A percentile compares a stretch with the other conserved stretches of the same genome.
Evolutionary conservation across 176 grass and related monocot species (phyloP).

Genomic region (Puccinellia tenuiflora): DNA sequence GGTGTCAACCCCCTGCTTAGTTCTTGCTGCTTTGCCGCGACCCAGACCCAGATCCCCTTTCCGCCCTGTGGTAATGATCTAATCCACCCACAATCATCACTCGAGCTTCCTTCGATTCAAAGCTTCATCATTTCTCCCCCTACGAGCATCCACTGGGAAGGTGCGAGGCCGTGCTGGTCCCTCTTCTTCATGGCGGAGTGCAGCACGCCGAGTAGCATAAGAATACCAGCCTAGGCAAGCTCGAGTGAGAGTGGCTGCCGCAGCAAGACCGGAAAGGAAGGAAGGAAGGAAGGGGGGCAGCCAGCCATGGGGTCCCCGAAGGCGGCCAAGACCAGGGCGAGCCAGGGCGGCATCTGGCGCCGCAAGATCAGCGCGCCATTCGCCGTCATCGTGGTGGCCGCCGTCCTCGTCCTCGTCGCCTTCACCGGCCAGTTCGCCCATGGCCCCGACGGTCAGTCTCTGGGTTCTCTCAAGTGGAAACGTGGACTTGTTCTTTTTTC

Average conservation of each 20-base stretch:
- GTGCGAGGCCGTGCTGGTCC: neutral
- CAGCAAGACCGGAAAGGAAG: neutral
- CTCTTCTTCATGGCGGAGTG: neutral
- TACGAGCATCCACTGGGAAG: neutral
- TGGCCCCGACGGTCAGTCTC: conserved; percentile 19
- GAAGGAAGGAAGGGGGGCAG: neutral
- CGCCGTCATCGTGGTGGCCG: conserved; percentile 8
- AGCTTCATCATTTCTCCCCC: neutral
- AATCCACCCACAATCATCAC: neutral
- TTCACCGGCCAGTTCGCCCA: conserved; percentile 28
- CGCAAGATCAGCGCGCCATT: conserved; percentile 26
- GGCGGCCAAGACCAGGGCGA: conserved; percentile 11
- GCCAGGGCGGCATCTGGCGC: conserved; percentile 31
- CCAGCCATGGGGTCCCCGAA: conserved; percentile 41
- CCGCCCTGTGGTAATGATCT: neutral
- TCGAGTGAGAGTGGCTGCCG: neutral
- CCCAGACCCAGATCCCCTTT: conserved; percentile 19
- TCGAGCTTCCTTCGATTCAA: neutral
- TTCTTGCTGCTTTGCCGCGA: neutral
- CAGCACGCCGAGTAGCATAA: neutral
- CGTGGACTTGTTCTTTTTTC: neutral
- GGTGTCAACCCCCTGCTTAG: neutral
- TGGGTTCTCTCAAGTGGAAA: too few species aligned
- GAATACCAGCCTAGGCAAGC: neutral
- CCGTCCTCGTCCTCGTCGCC: conserved; percentile 13